Evolutionary conservation across 2,329 filamentous ascomycete genomes (phyloP).

Genomic region (Lachnellula arida): DNA sequence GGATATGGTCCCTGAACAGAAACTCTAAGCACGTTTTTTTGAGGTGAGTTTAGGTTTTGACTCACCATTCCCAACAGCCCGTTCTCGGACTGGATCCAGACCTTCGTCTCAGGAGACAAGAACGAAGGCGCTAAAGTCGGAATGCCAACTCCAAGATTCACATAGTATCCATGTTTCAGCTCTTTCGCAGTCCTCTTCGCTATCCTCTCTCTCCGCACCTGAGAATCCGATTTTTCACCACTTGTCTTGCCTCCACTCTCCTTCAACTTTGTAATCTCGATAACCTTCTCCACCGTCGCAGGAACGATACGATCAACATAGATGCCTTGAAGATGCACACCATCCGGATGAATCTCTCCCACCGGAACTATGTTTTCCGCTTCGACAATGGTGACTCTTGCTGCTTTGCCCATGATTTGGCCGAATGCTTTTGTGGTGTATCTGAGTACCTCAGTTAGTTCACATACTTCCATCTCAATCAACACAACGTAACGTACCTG

Average conservation of each 20-base stretch:
- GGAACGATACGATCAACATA: conserved; percentile 79
- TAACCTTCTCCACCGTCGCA: conserved; percentile 63
- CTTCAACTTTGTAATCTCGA: conserved; percentile 63
- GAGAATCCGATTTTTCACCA: conserved; percentile 39
- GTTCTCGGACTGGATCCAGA: conserved; percentile 85
- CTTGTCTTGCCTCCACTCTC: conserved; percentile 32
- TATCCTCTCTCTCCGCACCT: conserved; percentile 62
- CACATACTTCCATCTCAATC: neutral
- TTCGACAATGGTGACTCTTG: conserved; percentile 73
- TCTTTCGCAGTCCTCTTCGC: conserved; percentile 74
- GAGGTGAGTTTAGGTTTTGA: neutral
- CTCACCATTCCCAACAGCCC: conserved; percentile 69
- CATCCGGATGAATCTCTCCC: conserved; percentile 67
- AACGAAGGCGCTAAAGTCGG: conserved; percentile 80
- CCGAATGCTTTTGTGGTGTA: conserved; percentile 74
- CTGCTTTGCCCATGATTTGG: conserved; percentile 76
- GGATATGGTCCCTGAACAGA: conserved; percentile 61
- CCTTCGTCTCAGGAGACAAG: conserved; percentile 61
- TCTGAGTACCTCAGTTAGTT: conserved; percentile 29
- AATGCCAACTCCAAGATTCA: conserved; percentile 80
- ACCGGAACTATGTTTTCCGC: conserved; percentile 77
- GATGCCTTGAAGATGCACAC: conserved; percentile 75
- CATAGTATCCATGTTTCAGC: conserved; percentile 71
- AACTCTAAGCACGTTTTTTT: neutral
- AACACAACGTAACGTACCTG: conserved; percentile 41